phyloP scores from a whole-genome alignment of 345 rosid genomes.

The Camelina neglecta region DNA sequence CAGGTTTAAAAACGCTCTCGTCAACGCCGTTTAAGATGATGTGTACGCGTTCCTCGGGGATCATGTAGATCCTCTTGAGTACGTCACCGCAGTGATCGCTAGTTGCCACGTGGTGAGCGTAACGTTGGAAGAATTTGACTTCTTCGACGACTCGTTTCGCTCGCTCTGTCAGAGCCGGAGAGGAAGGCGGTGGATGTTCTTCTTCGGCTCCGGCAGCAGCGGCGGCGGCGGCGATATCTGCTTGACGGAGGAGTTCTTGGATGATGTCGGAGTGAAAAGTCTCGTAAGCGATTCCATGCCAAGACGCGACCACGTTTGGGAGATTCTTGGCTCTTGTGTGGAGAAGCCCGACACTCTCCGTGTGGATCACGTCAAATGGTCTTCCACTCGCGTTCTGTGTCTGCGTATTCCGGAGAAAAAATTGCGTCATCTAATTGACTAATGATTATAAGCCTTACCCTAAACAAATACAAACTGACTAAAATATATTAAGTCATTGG shows the following conservation, averaged over 20 bases:
- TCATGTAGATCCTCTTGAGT: conserved; percentile 87
- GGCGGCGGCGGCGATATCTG: conserved; percentile 17
- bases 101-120: conserved; percentile 89
- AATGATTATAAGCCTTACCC: no score
- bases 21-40: conserved; percentile 86
- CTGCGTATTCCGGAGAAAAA: conserved; percentile 18
- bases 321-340: conserved; percentile 77
- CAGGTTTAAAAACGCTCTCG: conserved; percentile 69
- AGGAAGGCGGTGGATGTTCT: conserved; percentile 57
- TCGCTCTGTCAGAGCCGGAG: conserved; percentile 63
- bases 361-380: conserved; percentile 86
- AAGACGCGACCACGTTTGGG: conserved; percentile 67
- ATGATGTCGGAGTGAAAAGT: conserved; percentile 88
- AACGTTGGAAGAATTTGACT: conserved; percentile 82
- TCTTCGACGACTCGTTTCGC: conserved; percentile 70
- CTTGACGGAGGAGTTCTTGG: conserved; percentile 69
- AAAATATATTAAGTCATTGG: no score
- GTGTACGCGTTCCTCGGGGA: conserved; percentile 91
- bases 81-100: conserved; percentile 94
- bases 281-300: conserved; percentile 97
- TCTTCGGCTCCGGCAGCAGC: neutral
- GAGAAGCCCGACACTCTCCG: conserved; percentile 85
- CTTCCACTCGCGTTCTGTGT: conserved; percentile 65
- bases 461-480: no score
- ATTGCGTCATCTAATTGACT: no score